phyloP scores from a whole-genome alignment of 345 rosid genomes.

The Linum trigynum region DNA sequence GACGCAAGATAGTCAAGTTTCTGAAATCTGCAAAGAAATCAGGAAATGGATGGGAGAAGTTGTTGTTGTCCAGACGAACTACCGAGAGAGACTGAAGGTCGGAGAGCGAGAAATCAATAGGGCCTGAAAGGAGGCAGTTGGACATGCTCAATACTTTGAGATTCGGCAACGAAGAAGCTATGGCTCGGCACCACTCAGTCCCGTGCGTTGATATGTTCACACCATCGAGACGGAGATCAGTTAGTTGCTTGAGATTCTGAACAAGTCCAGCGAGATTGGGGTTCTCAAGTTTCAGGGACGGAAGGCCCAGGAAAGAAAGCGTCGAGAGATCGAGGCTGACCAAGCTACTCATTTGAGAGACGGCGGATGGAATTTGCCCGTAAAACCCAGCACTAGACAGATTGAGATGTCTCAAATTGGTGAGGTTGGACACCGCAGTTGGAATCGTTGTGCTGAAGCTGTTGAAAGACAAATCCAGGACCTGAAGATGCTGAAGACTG shows the following conservation, averaged over 20 bases:
- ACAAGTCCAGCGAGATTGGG: neutral
- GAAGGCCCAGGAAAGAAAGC: neutral
- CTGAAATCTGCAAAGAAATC: neutral
- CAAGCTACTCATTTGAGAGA: neutral
- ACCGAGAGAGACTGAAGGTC: neutral
- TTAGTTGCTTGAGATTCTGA: neutral
- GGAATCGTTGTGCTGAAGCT: conserved; percentile 20
- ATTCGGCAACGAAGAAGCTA: conserved; percentile 4
- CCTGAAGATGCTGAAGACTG: conserved; percentile 25
- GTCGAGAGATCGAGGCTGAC: conserved; percentile 1
- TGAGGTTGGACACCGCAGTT: conserved; percentile 20
- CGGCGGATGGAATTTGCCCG: neutral
- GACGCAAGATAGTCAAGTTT: neutral
- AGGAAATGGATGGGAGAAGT: neutral
- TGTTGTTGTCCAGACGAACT: conserved; percentile 1
- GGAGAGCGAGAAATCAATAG: conserved; percentile 2
- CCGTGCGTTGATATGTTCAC: neutral
- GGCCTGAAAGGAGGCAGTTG: conserved; percentile 4
- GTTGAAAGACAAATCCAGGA: conserved; percentile 35
- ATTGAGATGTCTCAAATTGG: conserved; percentile 16
- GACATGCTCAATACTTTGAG: conserved; percentile 8
- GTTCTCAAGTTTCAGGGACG: neutral
- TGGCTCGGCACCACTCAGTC: conserved; percentile 8
- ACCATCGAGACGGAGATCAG: neutral
- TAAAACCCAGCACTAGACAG: neutral